Conservation (phyloP, 1,284 basidiomycete genomes). For the Papiliotrema fonsecae region DNA sequence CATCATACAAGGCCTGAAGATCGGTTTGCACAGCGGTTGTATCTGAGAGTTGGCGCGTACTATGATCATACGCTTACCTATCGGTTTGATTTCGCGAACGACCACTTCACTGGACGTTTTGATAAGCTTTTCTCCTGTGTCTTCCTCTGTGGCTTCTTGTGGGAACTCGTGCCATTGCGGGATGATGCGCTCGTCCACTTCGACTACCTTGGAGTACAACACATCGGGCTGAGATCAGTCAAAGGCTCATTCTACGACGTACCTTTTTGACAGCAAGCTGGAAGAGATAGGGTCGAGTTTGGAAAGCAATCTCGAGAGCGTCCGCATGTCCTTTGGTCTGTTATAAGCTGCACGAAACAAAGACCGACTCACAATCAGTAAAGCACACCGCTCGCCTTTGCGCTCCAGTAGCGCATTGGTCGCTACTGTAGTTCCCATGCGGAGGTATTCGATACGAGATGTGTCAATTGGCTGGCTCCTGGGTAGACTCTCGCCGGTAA, state of each 20-base stretch:
- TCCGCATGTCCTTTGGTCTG: conserved; percentile 48
- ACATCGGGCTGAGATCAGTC: conserved; percentile 50
- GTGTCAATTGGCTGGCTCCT: conserved; percentile 45
- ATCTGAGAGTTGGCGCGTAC: no score
- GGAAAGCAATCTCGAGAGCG: conserved; percentile 47
- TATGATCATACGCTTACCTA: no score
- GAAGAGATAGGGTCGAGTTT: conserved; percentile 45
- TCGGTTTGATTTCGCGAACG: no score
- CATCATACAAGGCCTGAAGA: conserved; percentile 7
- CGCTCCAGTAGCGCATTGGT: conserved; percentile 93
- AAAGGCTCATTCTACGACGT: conserved; percentile 16
- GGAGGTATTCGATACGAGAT: conserved; percentile 36
- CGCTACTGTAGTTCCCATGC: conserved; percentile 17
- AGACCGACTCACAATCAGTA: conserved; percentile 58
- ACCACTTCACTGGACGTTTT: conserved; percentile 21
- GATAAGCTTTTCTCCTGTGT: background rate
- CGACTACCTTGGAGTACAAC: conserved; percentile 48
- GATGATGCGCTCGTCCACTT: conserved; percentile 50
- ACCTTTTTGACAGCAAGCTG: conserved; percentile 48
- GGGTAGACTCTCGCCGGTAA: conserved; percentile 34
- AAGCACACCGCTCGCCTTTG: conserved; percentile 82
- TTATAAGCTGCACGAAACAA: no score
- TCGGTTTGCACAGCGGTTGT: conserved; percentile 3
- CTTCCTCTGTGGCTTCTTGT: no score
- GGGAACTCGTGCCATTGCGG: conserved; percentile 17